Conservation (phyloP, 2,329 filamentous ascomycete species). For the Ilyonectria sp. region DNA sequence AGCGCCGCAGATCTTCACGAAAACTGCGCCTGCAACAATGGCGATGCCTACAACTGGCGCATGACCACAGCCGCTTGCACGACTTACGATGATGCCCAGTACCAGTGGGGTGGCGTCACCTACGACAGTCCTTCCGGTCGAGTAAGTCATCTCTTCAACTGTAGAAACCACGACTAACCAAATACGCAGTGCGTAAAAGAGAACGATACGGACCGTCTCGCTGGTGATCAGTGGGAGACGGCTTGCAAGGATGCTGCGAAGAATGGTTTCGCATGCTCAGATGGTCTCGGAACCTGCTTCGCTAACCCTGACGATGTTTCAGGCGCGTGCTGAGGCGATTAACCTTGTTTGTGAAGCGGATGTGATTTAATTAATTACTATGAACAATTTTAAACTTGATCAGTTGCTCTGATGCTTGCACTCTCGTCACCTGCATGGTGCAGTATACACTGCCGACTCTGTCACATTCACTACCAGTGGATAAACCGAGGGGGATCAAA, state of each 20-base stretch:
- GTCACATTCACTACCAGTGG: too few species aligned
- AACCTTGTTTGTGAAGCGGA: too few species aligned
- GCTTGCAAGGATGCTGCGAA: slow-evolving; percentile 37
- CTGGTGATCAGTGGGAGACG: slow-evolving; percentile 41
- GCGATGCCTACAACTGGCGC: slow-evolving; percentile 39
- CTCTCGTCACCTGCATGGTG: too few species aligned
- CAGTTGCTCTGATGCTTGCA: too few species aligned
- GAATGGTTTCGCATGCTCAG: slow-evolving; percentile 35
- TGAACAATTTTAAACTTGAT: too few species aligned
- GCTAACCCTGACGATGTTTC: slow-evolving; percentile 29
- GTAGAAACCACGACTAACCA: slow-evolving; percentile 1
- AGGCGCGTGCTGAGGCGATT: slow-evolving; percentile 30
- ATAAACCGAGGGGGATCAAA: too few species aligned
- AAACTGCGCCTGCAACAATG: slow-evolving; percentile 40
- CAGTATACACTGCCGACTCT: too few species aligned
- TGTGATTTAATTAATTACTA: too few species aligned
- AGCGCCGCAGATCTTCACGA: slow-evolving; percentile 38
- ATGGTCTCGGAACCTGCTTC: slow-evolving; percentile 40
- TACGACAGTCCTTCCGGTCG: slow-evolving; percentile 35
- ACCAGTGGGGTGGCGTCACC: slow-evolving; percentile 35
- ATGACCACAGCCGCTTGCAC: slow-evolving; percentile 37
- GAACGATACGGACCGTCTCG: slow-evolving; percentile 25
- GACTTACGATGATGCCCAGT: slow-evolving; percentile 29
- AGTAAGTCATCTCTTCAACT: slow-evolving; percentile 11
- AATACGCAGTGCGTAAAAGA: slow-evolving; percentile 23